phyloP scores from a whole-genome alignment of 2,329 filamentous ascomycete species.

The Apiospora saccharicola region DNA sequence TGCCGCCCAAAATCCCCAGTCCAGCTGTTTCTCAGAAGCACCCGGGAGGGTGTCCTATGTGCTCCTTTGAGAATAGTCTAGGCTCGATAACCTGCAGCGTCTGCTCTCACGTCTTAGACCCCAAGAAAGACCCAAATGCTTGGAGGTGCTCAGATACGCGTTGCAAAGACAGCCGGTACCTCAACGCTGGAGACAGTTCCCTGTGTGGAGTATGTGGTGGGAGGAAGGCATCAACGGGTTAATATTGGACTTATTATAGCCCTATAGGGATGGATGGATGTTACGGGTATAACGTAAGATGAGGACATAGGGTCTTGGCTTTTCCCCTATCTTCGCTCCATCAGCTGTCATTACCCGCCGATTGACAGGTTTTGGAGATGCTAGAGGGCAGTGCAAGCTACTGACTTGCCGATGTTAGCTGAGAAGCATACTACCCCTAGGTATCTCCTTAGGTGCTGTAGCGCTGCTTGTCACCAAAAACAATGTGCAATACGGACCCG shows the following conservation, averaged over 20 bases:
- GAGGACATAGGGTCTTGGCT: neutral
- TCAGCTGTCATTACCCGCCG: neutral
- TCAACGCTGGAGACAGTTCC: slow-evolving; percentile 74
- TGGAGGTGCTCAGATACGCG: slow-evolving; percentile 68
- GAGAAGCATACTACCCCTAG: neutral
- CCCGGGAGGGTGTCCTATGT: slow-evolving; percentile 62
- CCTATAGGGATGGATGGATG: neutral
- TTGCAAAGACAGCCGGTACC: slow-evolving; percentile 66
- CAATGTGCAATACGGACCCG: too few relatives aligned
- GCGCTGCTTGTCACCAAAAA: too few relatives aligned
- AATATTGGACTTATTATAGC: neutral
- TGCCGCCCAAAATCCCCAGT: neutral
- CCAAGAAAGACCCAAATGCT: slow-evolving; percentile 57
- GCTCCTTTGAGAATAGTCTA: slow-evolving; percentile 69
- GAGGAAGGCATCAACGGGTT: slow-evolving; percentile 37
- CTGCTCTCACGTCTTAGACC: slow-evolving; percentile 74
- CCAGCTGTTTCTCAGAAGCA: neutral
- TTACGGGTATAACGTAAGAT: neutral
- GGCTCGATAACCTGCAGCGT: slow-evolving; percentile 67
- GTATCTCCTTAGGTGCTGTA: too few relatives aligned
- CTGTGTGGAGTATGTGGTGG: slow-evolving; percentile 74
- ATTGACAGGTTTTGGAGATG: neutral
- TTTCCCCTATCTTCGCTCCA: neutral
- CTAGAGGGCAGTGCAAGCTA: neutral
- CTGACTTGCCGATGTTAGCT: neutral